phyloP scores from a whole-genome alignment of 352 stramenopile genomes.

The Phytophthora pluvialis region DNA sequence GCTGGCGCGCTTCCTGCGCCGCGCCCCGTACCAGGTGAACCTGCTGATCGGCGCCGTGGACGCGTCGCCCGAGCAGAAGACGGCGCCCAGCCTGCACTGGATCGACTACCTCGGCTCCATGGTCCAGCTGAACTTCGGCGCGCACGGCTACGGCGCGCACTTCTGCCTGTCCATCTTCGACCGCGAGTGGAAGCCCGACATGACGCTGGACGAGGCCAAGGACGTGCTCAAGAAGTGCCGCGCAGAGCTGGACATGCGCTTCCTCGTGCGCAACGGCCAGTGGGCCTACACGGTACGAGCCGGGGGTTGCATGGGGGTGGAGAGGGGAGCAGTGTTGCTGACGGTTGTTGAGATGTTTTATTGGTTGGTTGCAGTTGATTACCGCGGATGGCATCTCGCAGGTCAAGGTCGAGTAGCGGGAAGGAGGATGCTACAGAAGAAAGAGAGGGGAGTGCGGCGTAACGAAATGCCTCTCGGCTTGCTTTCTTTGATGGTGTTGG shows the following conservation, averaged over 20 bases:
- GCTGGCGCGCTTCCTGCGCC: conserved; percentile 80
- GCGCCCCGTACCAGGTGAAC: conserved; percentile 88
- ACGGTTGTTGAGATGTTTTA: background rate
- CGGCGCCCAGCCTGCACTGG: conserved; percentile 83
- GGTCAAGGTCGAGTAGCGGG: conserved; percentile 62
- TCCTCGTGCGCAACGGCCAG: conserved; percentile 88
- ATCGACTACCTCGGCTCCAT: conserved; percentile 90
- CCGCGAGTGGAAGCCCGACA: conserved; percentile 87
- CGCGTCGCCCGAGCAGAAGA: conserved; percentile 33
- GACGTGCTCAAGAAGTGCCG: conserved; percentile 82
- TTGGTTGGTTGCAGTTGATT: conserved; percentile 53
- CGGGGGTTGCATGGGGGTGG: no score
- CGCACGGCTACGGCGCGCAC: conserved; percentile 84
- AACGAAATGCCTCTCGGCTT: conserved; percentile 31
- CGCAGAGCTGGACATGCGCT: conserved; percentile 80
- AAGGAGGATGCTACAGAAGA: conserved; percentile 16
- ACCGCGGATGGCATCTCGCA: conserved; percentile 71
- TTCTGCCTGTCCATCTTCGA: conserved; percentile 91
- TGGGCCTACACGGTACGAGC: conserved; percentile 80
- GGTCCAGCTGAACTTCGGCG: conserved; percentile 88
- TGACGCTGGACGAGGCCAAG: conserved; percentile 78
- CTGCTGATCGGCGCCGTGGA: conserved; percentile 82
- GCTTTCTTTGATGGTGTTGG: conserved; percentile 12
- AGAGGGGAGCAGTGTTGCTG: background rate
- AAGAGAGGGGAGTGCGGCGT: conserved; percentile 5